These are phyloP conservation scores for Thelonectria rubi DNA, from an alignment of 2,329 filamentous ascomycete genomes.

Conservation along the genomic window DNA sequence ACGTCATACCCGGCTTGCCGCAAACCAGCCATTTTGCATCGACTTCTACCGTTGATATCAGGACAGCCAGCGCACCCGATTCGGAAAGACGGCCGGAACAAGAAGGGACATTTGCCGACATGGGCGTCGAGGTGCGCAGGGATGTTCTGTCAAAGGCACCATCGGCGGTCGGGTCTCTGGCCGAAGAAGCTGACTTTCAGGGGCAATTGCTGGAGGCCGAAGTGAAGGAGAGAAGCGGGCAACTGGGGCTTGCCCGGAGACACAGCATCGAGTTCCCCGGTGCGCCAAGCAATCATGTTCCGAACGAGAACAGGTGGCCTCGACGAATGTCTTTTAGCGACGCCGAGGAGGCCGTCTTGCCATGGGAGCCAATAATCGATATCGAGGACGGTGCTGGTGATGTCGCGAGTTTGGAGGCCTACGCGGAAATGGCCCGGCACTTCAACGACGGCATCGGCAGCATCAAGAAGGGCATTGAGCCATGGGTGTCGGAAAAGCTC, in stretches of 20 bases:
- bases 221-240: constrained; percentile 53
- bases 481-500: constrained; percentile 71
- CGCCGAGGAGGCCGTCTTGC: constrained; percentile 77
- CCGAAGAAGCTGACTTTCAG: constrained; percentile 67
- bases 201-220: constrained; percentile 61
- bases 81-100: constrained; percentile 39
- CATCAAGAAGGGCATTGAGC: constrained; percentile 62
- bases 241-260: constrained; percentile 68
- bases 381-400: constrained; percentile 46
- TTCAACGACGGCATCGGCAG: constrained; percentile 63
- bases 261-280: constrained; percentile 61
- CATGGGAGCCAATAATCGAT: constrained; percentile 67
- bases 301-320: constrained; percentile 71
- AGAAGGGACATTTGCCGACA: constrained; percentile 41
- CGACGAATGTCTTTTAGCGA: constrained; percentile 79
- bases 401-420: constrained; percentile 43
- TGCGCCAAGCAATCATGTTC: constrained; percentile 42
- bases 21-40: constrained; percentile 40
- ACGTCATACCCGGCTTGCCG: constrained; percentile 39
- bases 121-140: constrained; percentile 54
- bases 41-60: constrained; percentile 41
- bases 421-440: constrained; percentile 63
- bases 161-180: constrained; percentile 67
- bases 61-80: constrained; percentile 30
- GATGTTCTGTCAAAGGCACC: constrained; percentile 55